Conservation (phyloP, 2,329 filamentous ascomycete genomes). For the Trichoderma pleuroti region DNA sequence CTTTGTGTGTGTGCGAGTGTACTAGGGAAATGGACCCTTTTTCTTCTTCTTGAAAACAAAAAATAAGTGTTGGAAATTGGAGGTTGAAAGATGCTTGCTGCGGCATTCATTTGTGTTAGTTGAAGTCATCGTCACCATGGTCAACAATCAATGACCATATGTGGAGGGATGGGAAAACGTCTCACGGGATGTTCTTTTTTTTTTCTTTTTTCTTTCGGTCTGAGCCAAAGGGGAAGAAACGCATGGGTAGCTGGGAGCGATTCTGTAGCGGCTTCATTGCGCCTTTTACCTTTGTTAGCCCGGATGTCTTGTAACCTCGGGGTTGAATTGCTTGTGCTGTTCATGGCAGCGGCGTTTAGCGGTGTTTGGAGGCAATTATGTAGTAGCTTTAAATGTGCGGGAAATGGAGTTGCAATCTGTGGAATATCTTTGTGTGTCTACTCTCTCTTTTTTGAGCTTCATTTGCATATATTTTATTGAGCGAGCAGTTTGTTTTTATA, state of each 20-base stretch:
- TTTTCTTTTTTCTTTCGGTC: slow-evolving; percentile 18
- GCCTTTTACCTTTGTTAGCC: slow-evolving; percentile 25
- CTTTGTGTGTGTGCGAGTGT: neutral
- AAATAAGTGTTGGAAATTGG: neutral
- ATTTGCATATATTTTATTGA: neutral
- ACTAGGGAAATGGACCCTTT: neutral
- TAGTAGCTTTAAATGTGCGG: slow-evolving; percentile 29
- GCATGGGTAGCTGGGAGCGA: slow-evolving; percentile 18
- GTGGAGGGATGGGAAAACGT: neutral
- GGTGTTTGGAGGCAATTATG: slow-evolving; percentile 30
- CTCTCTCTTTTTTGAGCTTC: neutral
- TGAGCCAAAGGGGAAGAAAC: slow-evolving; percentile 12
- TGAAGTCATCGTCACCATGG: neutral
- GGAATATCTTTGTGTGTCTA: neutral
- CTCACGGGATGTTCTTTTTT: slow-evolving; percentile 1
- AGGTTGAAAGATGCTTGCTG: neutral
- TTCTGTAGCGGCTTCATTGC: slow-evolving; percentile 21
- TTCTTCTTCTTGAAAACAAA: neutral
- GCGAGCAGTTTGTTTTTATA: neutral
- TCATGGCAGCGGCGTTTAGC: slow-evolving; percentile 35
- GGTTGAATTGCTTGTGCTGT: slow-evolving; percentile 24
- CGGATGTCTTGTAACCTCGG: slow-evolving; percentile 17
- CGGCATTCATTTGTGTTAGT: neutral
- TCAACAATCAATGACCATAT: neutral
- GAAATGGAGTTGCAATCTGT: slow-evolving; percentile 14